Base-by-base conservation (phyloP, 176 grass and related monocot species). In the Paspalum notatum region DNA sequence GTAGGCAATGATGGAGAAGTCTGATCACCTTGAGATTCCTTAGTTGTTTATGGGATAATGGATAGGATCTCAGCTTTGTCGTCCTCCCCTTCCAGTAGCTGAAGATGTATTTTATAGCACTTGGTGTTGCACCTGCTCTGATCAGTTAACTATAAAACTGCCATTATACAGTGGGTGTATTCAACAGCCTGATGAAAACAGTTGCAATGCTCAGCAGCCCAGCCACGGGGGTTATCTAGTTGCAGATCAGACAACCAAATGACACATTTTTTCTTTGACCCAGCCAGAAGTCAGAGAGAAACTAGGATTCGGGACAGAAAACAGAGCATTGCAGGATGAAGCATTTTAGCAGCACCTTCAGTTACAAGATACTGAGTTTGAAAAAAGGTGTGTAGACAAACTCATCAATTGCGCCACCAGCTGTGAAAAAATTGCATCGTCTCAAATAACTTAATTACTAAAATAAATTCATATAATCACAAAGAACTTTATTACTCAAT, bases 11-110 rank as follows among this genome's bases (percentile, higher is more conserved):
- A 76, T 55, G 32, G 59, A 38, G 49, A 57, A 26, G 18, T 56
- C 46, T 78, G 59, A 83, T 74, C 67, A 42, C 51, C 49, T 51
- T 52, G 59, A 75, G 75, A 80, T 80, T 85, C 78, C 58, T 9
- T 49, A n/a, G 17, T 89, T 85, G 77, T 77, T 85, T 85, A 72
- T 67, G 66, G 45, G 49, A 53, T 49, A 71, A 46, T 39, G 83
- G 48, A 82, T 85, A 60, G 66, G 72, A 78, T 85, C 66, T 76
- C 13, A 20, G 69, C 66, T 85, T 85, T 82, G 78, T 85, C 66
- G 78, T 85, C 77, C 32, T 72, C 50, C 26, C 47, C 13, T 72
- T 64, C 16, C 55, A 44, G 78, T 42, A 71, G 72, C 26, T 72
- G 72, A 42, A 81, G 55, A 25, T 27, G 82, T 89, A 76, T 85